A percentile compares a stretch with the other conserved stretches of the same genome.
These are phyloP conservation scores for Aspergillus sp. DNA, from an alignment of 2,329 filamentous ascomycete species.

Conservation along the genomic window DNA sequence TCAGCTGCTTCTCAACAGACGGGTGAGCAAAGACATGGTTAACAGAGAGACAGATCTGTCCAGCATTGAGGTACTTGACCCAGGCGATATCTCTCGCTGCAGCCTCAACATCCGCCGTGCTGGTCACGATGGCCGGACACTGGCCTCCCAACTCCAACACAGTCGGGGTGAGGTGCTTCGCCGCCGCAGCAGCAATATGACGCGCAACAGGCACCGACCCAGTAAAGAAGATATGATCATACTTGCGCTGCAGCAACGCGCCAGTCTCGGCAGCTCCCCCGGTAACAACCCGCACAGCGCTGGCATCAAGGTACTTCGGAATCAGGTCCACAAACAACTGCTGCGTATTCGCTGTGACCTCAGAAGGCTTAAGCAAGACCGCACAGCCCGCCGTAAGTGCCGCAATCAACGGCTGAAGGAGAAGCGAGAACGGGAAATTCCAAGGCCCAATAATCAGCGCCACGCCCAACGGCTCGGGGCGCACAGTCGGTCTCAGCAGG, in stretches of 20 bases:
- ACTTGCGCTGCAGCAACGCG: slow-evolving; percentile 39
- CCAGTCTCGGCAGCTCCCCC: slow-evolving; percentile 41
- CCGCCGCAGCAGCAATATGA: slow-evolving; percentile 42
- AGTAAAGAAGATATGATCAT: slow-evolving; percentile 50
- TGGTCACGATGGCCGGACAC: slow-evolving; percentile 45
- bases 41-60: slow-evolving; percentile 33
- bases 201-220: slow-evolving; percentile 41
- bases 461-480: slow-evolving; percentile 47
- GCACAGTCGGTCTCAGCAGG: slow-evolving; percentile 32
- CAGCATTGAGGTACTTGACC: slow-evolving; percentile 46
- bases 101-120: slow-evolving; percentile 42
- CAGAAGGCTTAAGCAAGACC: slow-evolving; percentile 46
- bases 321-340: slow-evolving; percentile 42
- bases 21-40: slow-evolving; percentile 50
- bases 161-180: slow-evolving; percentile 46
- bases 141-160: slow-evolving; percentile 50
- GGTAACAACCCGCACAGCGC: slow-evolving; percentile 36
- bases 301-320: slow-evolving; percentile 44
- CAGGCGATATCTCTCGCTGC: slow-evolving; percentile 46
- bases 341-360: slow-evolving; percentile 37
- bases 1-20: slow-evolving; percentile 37
- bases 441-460: slow-evolving; percentile 48
- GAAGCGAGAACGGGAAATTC: slow-evolving; percentile 47
- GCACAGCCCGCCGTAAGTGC: slow-evolving; percentile 47
- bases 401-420: slow-evolving; percentile 41